Evolutionary conservation across 1,284 basidiomycete species (phyloP).

Genomic region (Boletellus sp.): DNA sequence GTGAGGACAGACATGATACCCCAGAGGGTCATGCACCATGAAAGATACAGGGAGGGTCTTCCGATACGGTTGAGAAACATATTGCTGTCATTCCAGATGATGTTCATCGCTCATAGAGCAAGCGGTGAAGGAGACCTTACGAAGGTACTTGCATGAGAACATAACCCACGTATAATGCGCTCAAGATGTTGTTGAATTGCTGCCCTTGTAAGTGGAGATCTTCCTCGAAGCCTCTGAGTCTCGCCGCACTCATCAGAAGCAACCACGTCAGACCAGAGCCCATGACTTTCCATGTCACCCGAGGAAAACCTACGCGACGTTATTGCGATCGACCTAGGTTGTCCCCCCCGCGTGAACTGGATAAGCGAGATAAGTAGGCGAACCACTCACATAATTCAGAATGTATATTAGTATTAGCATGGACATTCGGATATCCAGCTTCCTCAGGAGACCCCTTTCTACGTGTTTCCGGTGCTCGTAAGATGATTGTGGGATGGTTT

Average conservation of each 20-base stretch:
- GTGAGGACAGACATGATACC: slow-evolving; percentile 63
- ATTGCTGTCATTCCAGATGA: slow-evolving; percentile 43
- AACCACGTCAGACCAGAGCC: slow-evolving; percentile 6
- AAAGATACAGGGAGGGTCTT: slow-evolving; percentile 73
- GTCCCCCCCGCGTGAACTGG: not conserved
- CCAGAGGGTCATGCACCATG: slow-evolving; percentile 71
- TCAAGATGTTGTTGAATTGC: slow-evolving; percentile 67
- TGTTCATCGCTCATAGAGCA: not conserved
- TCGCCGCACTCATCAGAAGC: slow-evolving; percentile 21
- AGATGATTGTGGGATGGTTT: not conserved
- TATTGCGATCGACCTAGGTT: slow-evolving; percentile 63
- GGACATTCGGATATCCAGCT: slow-evolving; percentile 46
- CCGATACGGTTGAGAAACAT: slow-evolving; percentile 72
- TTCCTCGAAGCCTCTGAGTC: slow-evolving; percentile 28
- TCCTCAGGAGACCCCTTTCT: slow-evolving; percentile 23
- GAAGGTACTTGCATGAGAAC: slow-evolving; percentile 61
- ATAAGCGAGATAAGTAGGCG: not conserved
- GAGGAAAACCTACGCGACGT: slow-evolving; percentile 47
- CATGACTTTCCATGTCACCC: not conserved
- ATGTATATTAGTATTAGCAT: slow-evolving; percentile 55
- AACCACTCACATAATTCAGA: slow-evolving; percentile 47
- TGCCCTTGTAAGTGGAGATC: slow-evolving; percentile 39
- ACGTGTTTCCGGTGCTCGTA: slow-evolving; percentile 5
- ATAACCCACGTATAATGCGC: slow-evolving; percentile 71
- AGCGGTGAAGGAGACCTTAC: slow-evolving; percentile 13